A percentile compares a stretch with the other conserved stretches of the same genome.
Conservation (phyloP, 2,329 filamentous ascomycete species). For the Epichloe sibirici region DNA sequence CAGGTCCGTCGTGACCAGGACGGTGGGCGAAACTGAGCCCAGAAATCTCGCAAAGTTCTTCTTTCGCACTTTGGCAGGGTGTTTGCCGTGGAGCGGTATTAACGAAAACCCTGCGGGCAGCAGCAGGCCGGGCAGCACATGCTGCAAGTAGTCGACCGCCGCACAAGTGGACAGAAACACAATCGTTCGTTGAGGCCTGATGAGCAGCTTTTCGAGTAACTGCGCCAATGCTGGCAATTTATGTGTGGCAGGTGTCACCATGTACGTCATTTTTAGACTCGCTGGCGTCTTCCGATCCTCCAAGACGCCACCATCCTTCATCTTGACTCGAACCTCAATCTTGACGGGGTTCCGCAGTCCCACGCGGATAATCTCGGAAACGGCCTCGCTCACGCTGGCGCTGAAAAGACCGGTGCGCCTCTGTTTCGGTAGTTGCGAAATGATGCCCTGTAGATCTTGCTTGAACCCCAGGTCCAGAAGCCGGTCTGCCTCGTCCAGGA, state of each 20-base stretch:
- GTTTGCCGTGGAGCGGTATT: constrained; percentile 82
- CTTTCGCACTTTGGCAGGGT: constrained; percentile 73
- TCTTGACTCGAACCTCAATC: constrained; percentile 83
- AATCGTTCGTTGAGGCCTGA: constrained; percentile 72
- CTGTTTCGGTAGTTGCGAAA: constrained; percentile 80
- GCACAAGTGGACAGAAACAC: constrained; percentile 90
- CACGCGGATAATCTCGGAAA: constrained; percentile 83
- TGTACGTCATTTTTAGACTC: constrained; percentile 83
- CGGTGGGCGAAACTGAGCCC: constrained; percentile 58
- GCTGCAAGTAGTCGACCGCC: constrained; percentile 86
- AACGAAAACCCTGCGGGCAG: constrained; percentile 57
- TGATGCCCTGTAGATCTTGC: constrained; percentile 74
- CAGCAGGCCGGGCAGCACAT: constrained; percentile 62
- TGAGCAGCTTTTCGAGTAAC: constrained; percentile 57
- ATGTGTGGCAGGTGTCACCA: constrained; percentile 61
- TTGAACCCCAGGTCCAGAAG: constrained; percentile 91
- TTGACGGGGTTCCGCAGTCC: constrained; percentile 90
- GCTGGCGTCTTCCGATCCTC: constrained; percentile 84
- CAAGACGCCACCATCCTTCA: constrained; percentile 49
- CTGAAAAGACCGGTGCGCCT: constrained; percentile 87
- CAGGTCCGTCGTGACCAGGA: constrained; percentile 87
- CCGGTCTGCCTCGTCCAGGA: constrained; percentile 90
- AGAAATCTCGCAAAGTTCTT: constrained; percentile 79
- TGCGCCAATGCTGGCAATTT: constrained; percentile 66
- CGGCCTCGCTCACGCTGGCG: constrained; percentile 89